These are phyloP conservation scores for Plasmopara halstedii DNA, from an alignment of 352 stramenopile species.

Conservation along the genomic window DNA sequence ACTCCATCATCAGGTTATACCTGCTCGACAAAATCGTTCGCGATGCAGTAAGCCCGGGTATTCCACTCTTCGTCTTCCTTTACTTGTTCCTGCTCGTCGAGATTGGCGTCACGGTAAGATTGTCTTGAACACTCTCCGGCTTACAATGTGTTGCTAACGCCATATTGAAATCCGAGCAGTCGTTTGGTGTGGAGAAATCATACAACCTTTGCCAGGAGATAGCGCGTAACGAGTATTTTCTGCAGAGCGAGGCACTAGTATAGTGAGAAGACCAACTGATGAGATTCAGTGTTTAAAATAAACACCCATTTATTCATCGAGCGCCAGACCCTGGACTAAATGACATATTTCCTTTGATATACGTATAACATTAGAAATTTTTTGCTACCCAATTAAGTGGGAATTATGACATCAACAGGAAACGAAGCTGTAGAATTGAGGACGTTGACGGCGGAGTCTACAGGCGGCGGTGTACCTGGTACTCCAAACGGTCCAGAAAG, in stretches of 20 bases:
- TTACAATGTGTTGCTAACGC: background rate
- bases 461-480: background rate
- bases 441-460: background rate
- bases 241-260: conserved; percentile 25
- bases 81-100: conserved; percentile 43
- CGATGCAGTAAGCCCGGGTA: conserved; percentile 21
- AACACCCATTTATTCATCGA: background rate
- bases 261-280: conserved; percentile 6
- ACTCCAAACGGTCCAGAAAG: conserved; percentile 6
- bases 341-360: background rate
- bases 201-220: conserved; percentile 65
- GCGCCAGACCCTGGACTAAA: too few species aligned
- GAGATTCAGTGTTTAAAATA: background rate
- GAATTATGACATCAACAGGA: conserved; percentile 6
- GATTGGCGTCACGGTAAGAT: conserved; percentile 52
- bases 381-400: background rate
- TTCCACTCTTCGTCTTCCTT: conserved; percentile 59
- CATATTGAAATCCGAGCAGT: conserved; percentile 15
- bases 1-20: conserved; percentile 49
- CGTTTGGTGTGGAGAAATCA: conserved; percentile 41
- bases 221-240: conserved; percentile 59
- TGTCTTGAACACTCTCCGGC: background rate
- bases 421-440: conserved; percentile 6
- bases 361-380: too few species aligned
- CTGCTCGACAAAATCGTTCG: conserved; percentile 49